Base-by-base conservation (phyloP, 1,139 yeast species). In the Hansenula sp. region DNA sequence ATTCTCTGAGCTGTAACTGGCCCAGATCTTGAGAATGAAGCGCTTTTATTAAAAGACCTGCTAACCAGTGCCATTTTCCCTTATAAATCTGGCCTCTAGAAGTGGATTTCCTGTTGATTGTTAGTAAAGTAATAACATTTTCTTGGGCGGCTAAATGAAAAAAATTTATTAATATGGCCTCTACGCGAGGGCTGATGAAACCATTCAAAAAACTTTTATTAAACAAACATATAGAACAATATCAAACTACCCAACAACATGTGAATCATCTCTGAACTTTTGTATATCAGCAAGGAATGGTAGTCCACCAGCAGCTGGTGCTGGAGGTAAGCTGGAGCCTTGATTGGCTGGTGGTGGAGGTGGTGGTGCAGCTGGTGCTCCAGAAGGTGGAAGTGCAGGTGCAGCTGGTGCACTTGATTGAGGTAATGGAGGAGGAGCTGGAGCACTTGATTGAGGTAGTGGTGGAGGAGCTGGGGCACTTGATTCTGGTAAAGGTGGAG, bases 241-340 rank as follows among this genome's bases (percentile, higher is more conserved):
- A 25, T n/a, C n/a, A 7, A 25, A 21, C 13, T 29, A 51, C 9
- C 46, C 75, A 18, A 77, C 66, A 13, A 71, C 77, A 54, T 69
- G 61, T 26, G 71, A 49, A 24, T 76, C 80, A 47, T 73, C 73
- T 53, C 83, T 64, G 46, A 71, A 72, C 30, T 71, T 70, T 51
- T 76, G 75, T 35, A 78, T 77, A 45, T 77, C 75, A 1, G 79
- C 73, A 35, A 77, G 61, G 53, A 78, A 77, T 7, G 73, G 62
- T 12, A 65, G 56, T 6, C 66, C 62, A 12, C 62, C 51, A 12
- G 14, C 11, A 17, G 44, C 39, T 10, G 22, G 20, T 19, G 44
- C 37, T 20, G 43, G 44, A 17, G 46, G 37, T 5, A 45, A 16
- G 9, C 17, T n/a, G n/a, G n/a, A n/a, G n/a, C n/a, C n/a, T n/a